Percentiles rank a stretch among this genome's conserved stretches.
phyloP scores from a whole-genome alignment of 192 early-diverging fungal genomes.

The Chytriomyces confervae region DNA sequence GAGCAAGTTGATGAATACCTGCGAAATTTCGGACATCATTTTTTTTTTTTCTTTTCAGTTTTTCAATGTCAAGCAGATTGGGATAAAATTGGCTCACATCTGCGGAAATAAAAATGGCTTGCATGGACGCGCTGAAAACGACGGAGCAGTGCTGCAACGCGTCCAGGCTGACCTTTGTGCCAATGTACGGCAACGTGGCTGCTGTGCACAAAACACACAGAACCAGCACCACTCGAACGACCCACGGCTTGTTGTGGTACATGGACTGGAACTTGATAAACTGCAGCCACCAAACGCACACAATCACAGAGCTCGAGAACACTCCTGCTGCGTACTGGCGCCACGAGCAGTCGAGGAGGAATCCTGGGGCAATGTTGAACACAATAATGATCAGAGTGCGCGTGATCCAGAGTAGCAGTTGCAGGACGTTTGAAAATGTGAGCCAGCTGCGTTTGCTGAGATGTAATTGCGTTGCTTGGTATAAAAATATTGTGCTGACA shows the following conservation, averaged over 20 bases:
- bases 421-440: constrained; percentile 24
- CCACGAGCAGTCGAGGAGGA: constrained; percentile 28
- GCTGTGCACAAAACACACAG: constrained; percentile 27
- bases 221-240: constrained; percentile 7
- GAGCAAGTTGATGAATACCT: constrained; percentile 36
- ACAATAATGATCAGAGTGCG: constrained; percentile 32
- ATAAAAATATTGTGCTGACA: constrained; percentile 27
- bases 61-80: not conserved
- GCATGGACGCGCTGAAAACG: constrained; percentile 2
- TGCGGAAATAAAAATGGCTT: constrained; percentile 26
- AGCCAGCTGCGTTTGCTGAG: constrained; percentile 21
- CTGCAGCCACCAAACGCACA: constrained; percentile 36
- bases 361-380: constrained; percentile 30
- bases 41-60: not conserved
- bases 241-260: constrained; percentile 25
- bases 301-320: constrained; percentile 15
- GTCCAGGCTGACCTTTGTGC: constrained; percentile 4
- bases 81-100: constrained; percentile 22
- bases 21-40: not conserved
- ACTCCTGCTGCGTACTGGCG: constrained; percentile 26
- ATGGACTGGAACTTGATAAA: constrained; percentile 38
- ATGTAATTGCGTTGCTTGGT: constrained; percentile 14
- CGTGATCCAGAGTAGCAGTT: constrained; percentile 27
- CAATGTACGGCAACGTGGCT: constrained; percentile 29
- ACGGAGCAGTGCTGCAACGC: constrained; percentile 29